Evolutionary conservation across 768 basidiomycete species (phyloP).

Genomic region (Mrakia hoshinonis): DNA sequence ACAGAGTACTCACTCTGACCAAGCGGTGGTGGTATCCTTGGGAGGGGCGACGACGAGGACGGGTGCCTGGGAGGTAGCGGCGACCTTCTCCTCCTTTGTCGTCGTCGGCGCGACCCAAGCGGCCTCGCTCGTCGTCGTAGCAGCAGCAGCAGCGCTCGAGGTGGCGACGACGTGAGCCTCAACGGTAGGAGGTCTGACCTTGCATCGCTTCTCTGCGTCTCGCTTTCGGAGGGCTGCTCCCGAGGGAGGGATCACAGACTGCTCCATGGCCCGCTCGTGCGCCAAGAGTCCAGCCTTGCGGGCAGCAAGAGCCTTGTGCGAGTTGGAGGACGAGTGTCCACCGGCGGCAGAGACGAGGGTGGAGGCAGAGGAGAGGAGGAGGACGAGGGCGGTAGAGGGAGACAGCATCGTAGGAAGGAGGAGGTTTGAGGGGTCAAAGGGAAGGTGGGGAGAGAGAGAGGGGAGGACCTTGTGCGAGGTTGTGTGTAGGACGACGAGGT

Average conservation of each 20-base stretch:
- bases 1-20: not conserved
- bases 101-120: not conserved
- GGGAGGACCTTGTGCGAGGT: not conserved
- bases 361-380: constrained; percentile 12
- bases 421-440: not conserved
- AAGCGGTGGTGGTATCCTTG: not conserved
- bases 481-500: too few species aligned
- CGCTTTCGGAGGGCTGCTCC: not conserved
- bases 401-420: not conserved
- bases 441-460: not conserved
- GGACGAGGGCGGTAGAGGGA: not conserved
- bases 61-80: not conserved
- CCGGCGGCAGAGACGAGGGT: constrained; percentile 10
- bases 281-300: not conserved
- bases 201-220: constrained; percentile 10
- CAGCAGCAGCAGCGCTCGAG: not conserved
- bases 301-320: not conserved
- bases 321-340: not conserved
- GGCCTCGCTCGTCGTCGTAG: not conserved
- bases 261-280: not conserved
- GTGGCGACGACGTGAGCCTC: not conserved
- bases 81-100: not conserved
- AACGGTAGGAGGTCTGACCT: not conserved
- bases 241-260: not conserved
- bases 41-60: not conserved